phyloP scores from a whole-genome alignment of 1,139 yeast species.

The Suzukiozyma palmioleophila region DNA sequence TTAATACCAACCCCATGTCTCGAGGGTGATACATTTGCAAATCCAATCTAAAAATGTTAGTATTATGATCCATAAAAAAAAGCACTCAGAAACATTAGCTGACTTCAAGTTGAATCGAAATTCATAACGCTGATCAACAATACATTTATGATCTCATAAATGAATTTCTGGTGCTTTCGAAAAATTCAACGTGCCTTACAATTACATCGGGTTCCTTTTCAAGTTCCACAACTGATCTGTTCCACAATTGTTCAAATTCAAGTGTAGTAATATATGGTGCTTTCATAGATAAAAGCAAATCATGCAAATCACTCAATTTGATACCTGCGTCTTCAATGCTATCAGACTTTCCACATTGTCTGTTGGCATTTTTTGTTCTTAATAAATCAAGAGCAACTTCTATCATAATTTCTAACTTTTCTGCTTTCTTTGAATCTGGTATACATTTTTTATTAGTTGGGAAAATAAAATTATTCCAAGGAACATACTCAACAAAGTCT shows the following conservation, averaged over 20 bases:
- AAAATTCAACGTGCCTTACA: slow-evolving; percentile 60
- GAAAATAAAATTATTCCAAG: slow-evolving; percentile 61
- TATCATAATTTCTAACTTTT: slow-evolving; percentile 62
- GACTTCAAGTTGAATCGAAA: not conserved
- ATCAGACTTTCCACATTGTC: slow-evolving; percentile 57
- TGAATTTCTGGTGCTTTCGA: not conserved
- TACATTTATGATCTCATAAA: slow-evolving; percentile 1
- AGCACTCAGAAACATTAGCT: slow-evolving; percentile 3
- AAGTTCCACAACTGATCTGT: slow-evolving; percentile 57
- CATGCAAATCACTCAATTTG: slow-evolving; percentile 50
- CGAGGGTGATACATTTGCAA: slow-evolving; percentile 22
- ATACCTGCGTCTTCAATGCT: slow-evolving; percentile 51
- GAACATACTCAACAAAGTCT: slow-evolving; percentile 54
- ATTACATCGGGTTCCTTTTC: slow-evolving; percentile 71
- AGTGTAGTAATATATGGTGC: slow-evolving; percentile 58
- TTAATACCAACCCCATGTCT: slow-evolving; percentile 20
- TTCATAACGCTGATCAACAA: not conserved
- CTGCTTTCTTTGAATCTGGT: slow-evolving; percentile 73
- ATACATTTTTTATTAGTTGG: slow-evolving; percentile 49
- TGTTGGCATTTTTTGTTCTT: slow-evolving; percentile 64
- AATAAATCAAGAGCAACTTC: slow-evolving; percentile 64
- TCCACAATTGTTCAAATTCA: slow-evolving; percentile 83
- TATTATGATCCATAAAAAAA: slow-evolving; percentile 6
- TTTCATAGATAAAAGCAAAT: slow-evolving; percentile 53
- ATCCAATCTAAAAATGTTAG: slow-evolving; percentile 29